These are phyloP conservation scores for Thelonectria rubi DNA, from an alignment of 2,329 filamentous ascomycete species.

Conservation along the genomic window DNA sequence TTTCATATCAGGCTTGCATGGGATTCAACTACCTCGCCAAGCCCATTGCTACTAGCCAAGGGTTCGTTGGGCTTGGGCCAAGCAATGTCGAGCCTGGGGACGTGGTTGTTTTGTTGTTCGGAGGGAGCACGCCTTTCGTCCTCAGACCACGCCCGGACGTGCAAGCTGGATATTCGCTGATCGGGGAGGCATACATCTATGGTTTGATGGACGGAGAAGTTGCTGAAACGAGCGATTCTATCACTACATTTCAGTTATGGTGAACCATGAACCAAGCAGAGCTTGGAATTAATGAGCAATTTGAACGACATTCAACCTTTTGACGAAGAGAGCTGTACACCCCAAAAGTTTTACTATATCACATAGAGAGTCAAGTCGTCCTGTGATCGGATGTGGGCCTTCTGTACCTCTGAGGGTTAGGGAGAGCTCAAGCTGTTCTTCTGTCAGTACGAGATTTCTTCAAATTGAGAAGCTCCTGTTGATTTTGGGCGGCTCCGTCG, in stretches of 20 bases:
- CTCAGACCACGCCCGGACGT: not conserved
- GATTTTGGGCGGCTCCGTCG: too few relatives aligned
- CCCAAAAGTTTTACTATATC: too few relatives aligned
- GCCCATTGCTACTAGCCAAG: slow-evolving; percentile 1
- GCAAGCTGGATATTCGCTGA: not conserved
- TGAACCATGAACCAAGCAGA: not conserved
- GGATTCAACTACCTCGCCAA: slow-evolving; percentile 13
- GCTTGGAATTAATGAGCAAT: too few relatives aligned
- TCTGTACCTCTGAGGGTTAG: too few relatives aligned
- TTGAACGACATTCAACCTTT: too few relatives aligned
- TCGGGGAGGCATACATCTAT: not conserved
- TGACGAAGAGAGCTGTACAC: too few relatives aligned
- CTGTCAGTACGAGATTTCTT: too few relatives aligned
- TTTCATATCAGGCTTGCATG: slow-evolving; percentile 21
- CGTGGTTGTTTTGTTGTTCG: slow-evolving; percentile 12
- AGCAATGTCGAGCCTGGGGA: slow-evolving; percentile 8
- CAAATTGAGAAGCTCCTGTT: too few relatives aligned
- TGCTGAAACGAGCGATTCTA: not conserved
- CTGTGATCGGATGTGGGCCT: too few relatives aligned
- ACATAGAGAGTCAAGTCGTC: too few relatives aligned
- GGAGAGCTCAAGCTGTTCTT: too few relatives aligned
- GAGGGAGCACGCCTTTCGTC: slow-evolving; percentile 12
- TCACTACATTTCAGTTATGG: not conserved
- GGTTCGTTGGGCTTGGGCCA: slow-evolving; percentile 10
- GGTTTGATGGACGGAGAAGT: not conserved